Evolutionary conservation across 192 early-diverging fungal genomes (phyloP).

Genomic region (Linnemannia schmuckeri): DNA sequence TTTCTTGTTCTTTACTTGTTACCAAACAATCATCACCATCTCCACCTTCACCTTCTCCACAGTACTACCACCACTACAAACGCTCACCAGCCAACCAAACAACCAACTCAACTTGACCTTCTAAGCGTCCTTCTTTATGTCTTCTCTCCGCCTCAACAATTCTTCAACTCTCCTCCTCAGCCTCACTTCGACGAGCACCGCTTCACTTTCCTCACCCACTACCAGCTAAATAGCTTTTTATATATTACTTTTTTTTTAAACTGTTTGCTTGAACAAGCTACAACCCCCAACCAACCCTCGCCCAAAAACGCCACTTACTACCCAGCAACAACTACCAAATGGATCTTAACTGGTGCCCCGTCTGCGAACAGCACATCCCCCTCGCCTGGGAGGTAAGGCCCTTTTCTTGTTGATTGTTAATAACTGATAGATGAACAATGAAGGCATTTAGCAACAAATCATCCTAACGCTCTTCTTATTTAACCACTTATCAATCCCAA

Average conservation of each 20-base stretch:
- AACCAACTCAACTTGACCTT: not conserved
- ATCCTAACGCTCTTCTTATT: not conserved
- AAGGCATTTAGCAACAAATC: not conserved
- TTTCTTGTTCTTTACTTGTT: constrained; percentile 10
- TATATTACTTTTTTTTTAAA: not conserved
- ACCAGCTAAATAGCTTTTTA: constrained; percentile 25
- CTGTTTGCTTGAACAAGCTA: not conserved
- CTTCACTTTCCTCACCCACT: not conserved
- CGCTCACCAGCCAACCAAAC: not conserved
- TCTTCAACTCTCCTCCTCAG: constrained; percentile 12
- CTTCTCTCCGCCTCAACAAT: constrained; percentile 10
- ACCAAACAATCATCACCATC: not conserved
- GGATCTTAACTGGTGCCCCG: constrained; percentile 60
- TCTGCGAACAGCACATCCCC: constrained; percentile 58
- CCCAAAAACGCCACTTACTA: not conserved
- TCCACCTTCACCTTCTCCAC: constrained; percentile 1
- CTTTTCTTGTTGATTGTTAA: constrained; percentile 1
- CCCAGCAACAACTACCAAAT: constrained; percentile 7
- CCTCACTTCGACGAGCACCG: constrained; percentile 20
- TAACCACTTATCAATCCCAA: not conserved
- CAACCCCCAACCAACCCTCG: not conserved
- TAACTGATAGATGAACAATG: not conserved
- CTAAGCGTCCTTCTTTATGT: not conserved
- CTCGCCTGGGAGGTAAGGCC: constrained; percentile 57
- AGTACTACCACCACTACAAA: constrained; percentile 1